A percentile compares a stretch with the other conserved stretches of the same genome.
phyloP scores from a whole-genome alignment of 129 eudicot genomes.

The Flaveria ramosissima region DNA sequence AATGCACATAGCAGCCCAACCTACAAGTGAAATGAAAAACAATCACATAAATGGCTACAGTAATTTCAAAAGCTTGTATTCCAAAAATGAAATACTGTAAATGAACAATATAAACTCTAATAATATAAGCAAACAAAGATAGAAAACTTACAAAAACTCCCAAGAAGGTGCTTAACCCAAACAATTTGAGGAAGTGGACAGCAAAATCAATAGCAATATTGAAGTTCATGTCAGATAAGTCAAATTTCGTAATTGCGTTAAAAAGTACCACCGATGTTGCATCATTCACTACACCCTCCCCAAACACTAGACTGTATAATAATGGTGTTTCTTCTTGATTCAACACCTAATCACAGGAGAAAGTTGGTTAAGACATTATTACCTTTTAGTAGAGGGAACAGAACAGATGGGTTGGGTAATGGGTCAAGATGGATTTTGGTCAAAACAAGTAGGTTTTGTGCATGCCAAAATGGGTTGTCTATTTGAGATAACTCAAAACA shows the following conservation, averaged over 20 bases:
- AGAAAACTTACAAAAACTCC: constrained; percentile 64
- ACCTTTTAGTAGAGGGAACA: not conserved
- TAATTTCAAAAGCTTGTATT: not conserved
- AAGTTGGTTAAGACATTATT: not conserved
- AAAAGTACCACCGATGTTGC: constrained; percentile 89
- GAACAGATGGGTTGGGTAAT: not conserved
- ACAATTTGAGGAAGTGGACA: constrained; percentile 50
- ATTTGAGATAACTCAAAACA: not conserved
- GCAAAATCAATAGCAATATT: constrained; percentile 39
- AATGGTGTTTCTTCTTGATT: constrained; percentile 80
- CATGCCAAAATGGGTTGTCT: not conserved
- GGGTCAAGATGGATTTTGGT: not conserved
- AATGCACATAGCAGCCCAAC: constrained; percentile 76
- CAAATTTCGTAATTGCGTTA: constrained; percentile 63
- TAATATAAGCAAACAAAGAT: not conserved
- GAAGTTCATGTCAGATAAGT: constrained; percentile 51
- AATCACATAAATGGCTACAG: not conserved
- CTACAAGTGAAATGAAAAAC: constrained; percentile 42
- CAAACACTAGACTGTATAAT: constrained; percentile 79
- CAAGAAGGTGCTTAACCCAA: constrained; percentile 63
- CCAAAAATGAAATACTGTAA: not conserved
- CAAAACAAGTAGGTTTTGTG: not conserved
- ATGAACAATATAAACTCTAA: not conserved
- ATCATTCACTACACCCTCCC: constrained; percentile 95
- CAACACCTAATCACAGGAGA: constrained; percentile 56